Evolutionary conservation across 345 rosid species (phyloP).

Genomic region (Hibiscus mutabilis): DNA sequence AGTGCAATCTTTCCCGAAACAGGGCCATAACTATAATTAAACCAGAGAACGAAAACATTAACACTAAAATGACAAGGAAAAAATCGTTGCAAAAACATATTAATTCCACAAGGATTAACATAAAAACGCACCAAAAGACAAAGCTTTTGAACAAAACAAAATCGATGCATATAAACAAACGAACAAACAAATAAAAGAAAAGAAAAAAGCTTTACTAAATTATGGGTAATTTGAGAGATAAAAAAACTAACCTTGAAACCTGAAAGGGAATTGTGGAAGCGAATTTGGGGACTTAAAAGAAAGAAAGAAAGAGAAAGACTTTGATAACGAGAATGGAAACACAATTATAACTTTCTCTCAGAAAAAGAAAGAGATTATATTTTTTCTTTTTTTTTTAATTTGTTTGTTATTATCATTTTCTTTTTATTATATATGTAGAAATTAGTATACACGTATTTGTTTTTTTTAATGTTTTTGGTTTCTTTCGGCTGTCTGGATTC

Average conservation of each 20-base stretch:
- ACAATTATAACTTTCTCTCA: constrained; percentile 48
- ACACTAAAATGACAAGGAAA: not conserved
- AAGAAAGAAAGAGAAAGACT: constrained; percentile 16
- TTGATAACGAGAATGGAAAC: constrained; percentile 31
- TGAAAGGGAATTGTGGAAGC: constrained; percentile 22
- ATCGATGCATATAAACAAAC: not conserved
- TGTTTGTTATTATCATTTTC: constrained; percentile 1
- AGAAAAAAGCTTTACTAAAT: not conserved
- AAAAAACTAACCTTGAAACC: constrained; percentile 12
- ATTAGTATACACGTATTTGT: not conserved
- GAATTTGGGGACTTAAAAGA: constrained; percentile 17
- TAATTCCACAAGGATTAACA: not conserved
- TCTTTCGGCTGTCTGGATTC: not conserved
- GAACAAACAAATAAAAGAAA: not conserved
- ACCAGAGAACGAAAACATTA: not conserved
- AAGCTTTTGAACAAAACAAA: not conserved
- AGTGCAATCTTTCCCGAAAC: not conserved
- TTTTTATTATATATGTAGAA: not conserved
- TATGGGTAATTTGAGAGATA: not conserved
- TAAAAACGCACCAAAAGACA: not conserved
- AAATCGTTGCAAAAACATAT: not conserved
- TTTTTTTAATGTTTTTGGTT: not conserved
- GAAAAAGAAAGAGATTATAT: not conserved
- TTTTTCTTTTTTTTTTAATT: not conserved
- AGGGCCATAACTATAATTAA: not conserved